Evolutionary conservation across 1,284 basidiomycete species (phyloP).

Genomic region (Limonomyces culmigenus): DNA sequence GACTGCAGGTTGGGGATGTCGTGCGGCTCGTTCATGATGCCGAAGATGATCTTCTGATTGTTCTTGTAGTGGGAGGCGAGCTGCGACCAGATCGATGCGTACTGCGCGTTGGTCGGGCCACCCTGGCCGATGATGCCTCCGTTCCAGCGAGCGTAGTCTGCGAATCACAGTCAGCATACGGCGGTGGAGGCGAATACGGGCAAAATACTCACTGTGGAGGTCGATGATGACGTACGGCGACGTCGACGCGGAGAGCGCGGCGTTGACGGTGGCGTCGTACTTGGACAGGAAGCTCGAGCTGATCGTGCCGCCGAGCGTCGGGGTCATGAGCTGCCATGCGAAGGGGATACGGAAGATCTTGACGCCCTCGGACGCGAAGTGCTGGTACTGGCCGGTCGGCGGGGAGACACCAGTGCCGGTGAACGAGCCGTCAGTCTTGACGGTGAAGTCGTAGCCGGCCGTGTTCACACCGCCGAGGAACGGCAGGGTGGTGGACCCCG

Average conservation of each 20-base stretch:
- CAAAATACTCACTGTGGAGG: constrained; percentile 13
- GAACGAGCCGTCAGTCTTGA: constrained; percentile 24
- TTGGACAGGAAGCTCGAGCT: constrained; percentile 24
- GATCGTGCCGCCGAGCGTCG: constrained; percentile 27
- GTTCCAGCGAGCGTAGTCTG: constrained; percentile 34
- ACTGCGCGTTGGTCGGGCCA: constrained; percentile 33
- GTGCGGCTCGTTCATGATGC: constrained; percentile 22
- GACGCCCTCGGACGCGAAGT: constrained; percentile 26
- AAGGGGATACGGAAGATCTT: constrained; percentile 28
- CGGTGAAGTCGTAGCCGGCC: constrained; percentile 7
- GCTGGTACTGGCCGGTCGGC: constrained; percentile 6
- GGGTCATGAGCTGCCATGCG: constrained; percentile 37
- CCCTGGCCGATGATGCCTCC: constrained; percentile 31
- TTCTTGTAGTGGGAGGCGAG: constrained; percentile 32
- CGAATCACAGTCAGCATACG: not conserved
- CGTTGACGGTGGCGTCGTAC: constrained; percentile 31
- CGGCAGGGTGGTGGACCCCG: constrained; percentile 9
- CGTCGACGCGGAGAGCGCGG: constrained; percentile 20
- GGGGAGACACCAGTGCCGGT: constrained; percentile 15
- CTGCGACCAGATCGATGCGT: constrained; percentile 32
- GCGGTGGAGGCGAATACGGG: not conserved
- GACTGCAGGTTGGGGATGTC: constrained; percentile 29
- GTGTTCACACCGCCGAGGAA: constrained; percentile 26
- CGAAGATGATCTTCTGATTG: constrained; percentile 25
- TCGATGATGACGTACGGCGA: constrained; percentile 36